Evolutionary conservation across 768 basidiomycete genomes (phyloP).

Genomic region (Kwoniella shandongensis): DNA sequence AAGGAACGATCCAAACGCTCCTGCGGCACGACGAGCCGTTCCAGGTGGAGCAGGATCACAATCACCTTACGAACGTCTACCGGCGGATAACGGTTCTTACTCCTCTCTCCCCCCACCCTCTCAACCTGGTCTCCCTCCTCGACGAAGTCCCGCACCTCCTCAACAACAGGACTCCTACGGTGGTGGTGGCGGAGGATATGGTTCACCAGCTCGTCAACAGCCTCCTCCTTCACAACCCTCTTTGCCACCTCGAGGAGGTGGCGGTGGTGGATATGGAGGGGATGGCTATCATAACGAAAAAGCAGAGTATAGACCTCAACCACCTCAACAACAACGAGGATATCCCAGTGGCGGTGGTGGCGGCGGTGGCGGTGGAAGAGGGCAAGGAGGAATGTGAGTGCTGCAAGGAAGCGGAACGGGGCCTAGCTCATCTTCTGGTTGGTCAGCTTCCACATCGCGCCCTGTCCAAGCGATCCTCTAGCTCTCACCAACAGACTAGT

Average conservation of each 20-base stretch:
- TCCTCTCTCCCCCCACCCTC: constrained; percentile 24
- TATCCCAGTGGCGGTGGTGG: constrained; percentile 18
- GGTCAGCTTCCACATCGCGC: constrained; percentile 57
- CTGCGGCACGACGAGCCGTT: constrained; percentile 38
- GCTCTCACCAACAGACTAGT: constrained; percentile 80
- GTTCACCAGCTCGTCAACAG: constrained; percentile 6
- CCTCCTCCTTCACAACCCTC: constrained; percentile 21
- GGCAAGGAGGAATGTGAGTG: constrained; percentile 33
- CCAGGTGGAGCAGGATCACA: constrained; percentile 9
- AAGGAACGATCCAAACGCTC: constrained; percentile 41
- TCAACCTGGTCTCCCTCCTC: constrained; percentile 24
- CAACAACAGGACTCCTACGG: constrained; percentile 13
- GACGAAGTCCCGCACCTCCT: constrained; percentile 24
- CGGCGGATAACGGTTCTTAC: constrained; percentile 33
- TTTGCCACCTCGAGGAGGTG: constrained; percentile 19
- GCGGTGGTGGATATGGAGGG: constrained; percentile 8
- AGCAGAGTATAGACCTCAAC: constrained; percentile 31
- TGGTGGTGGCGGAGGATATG: constrained; percentile 4
- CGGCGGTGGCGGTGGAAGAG: constrained; percentile 10
- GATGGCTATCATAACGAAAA: constrained; percentile 36
- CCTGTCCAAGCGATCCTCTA: constrained; percentile 65
- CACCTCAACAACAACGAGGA: constrained; percentile 19
- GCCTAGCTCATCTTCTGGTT: background rate
- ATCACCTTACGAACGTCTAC: constrained; percentile 43
- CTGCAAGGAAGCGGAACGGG: background rate